Conservation (phyloP, 768 basidiomycete genomes). For the Pleurotus tuber-regium region DNA sequence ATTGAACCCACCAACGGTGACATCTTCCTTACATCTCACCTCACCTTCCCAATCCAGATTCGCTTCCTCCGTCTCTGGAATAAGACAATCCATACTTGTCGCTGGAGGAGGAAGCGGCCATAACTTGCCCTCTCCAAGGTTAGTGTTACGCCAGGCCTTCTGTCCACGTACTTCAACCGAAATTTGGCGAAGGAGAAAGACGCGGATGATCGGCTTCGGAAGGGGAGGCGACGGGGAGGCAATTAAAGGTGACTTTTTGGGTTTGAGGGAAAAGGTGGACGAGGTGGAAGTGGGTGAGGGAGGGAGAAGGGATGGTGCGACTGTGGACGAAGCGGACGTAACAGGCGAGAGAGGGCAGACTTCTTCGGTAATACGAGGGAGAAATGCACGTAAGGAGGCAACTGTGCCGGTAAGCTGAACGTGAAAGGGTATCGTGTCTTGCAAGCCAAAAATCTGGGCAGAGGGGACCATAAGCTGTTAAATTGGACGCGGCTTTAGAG, state of each 20-base stretch:
- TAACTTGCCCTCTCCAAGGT: slow-evolving; percentile 49
- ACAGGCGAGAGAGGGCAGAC: slow-evolving; percentile 9
- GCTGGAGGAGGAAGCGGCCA: slow-evolving; percentile 39
- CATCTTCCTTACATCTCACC: slow-evolving; percentile 34
- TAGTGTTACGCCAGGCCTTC: slow-evolving; percentile 35
- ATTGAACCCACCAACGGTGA: slow-evolving; percentile 44
- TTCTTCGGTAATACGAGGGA: slow-evolving; percentile 22
- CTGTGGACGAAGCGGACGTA: slow-evolving; percentile 5
- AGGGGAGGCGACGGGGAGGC: slow-evolving; percentile 20
- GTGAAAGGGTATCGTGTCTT: slow-evolving; percentile 63
- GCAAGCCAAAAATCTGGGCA: slow-evolving; percentile 49
- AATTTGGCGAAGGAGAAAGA: slow-evolving; percentile 53
- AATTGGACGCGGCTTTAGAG: not conserved
- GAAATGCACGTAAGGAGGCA: slow-evolving; percentile 44
- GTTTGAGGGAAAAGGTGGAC: slow-evolving; percentile 4
- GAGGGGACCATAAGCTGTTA: slow-evolving; percentile 59
- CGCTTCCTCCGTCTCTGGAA: slow-evolving; percentile 26
- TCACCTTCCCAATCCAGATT: slow-evolving; percentile 65
- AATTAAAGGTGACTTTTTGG: slow-evolving; percentile 1
- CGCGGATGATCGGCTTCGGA: slow-evolving; percentile 34
- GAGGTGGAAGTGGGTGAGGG: slow-evolving; percentile 9
- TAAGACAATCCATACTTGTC: slow-evolving; percentile 12
- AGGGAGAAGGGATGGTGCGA: not conserved
- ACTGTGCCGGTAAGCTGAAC: slow-evolving; percentile 53
- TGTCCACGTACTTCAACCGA: slow-evolving; percentile 31